Evolutionary conservation across 305 asterid genomes (phyloP).

Genomic region (Lippia alba): DNA sequence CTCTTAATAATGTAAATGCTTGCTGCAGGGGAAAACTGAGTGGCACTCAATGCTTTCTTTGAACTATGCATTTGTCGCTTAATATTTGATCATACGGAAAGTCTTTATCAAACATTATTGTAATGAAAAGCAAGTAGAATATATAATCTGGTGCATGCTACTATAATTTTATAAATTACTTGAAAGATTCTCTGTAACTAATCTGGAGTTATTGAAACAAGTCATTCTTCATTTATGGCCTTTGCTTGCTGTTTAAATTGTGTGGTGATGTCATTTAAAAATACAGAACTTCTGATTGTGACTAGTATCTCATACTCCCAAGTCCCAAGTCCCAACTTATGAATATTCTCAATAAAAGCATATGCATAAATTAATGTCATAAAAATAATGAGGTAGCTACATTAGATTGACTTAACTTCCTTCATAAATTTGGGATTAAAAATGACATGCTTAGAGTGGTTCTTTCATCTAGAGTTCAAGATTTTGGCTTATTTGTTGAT

Average conservation of each 20-base stretch:
- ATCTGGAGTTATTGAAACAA: too few species aligned
- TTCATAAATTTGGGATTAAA: background rate
- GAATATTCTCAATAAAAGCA: background rate
- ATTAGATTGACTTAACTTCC: background rate
- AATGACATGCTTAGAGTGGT: constrained; percentile 14
- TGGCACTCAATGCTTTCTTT: constrained; percentile 2
- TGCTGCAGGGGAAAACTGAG: background rate
- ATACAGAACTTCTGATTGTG: background rate
- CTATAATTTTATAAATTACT: background rate
- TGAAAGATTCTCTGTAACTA: background rate
- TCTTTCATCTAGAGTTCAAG: background rate
- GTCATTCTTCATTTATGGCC: background rate
- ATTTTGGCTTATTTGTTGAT: background rate
- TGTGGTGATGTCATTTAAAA: background rate
- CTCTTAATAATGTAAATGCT: background rate
- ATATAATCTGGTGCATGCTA: background rate
- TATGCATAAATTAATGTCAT: background rate
- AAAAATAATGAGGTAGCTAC: background rate
- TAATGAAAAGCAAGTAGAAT: constrained; percentile 4
- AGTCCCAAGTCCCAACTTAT: background rate
- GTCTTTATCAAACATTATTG: constrained; percentile 14
- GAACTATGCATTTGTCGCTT: constrained; percentile 12
- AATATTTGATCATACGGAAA: background rate
- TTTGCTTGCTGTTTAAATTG: background rate
- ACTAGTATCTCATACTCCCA: constrained; percentile 1